Evolutionary conservation across 441 rosid species (phyloP).

Genomic region (Mallotus repandus): DNA sequence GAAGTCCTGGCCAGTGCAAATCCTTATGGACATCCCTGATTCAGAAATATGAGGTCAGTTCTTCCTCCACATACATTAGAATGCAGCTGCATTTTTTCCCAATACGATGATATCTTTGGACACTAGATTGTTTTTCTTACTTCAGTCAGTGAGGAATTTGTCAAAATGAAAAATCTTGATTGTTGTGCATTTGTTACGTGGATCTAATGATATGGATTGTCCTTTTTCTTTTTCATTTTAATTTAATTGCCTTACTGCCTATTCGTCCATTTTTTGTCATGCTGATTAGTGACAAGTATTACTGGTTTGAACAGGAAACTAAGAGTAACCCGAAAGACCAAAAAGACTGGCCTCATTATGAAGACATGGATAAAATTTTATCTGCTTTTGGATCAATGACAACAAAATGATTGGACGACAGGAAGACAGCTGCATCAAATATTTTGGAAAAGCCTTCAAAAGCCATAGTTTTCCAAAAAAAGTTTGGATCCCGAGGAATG

Average conservation of each 20-base stretch:
- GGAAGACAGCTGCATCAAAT: not conserved
- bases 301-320: slow-evolving; percentile 48
- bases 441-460: not conserved
- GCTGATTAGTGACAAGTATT: not conserved
- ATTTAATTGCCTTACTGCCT: not conserved
- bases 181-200: not conserved
- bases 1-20: slow-evolving; percentile 86
- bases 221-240: not conserved
- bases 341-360: slow-evolving; percentile 69
- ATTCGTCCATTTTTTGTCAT: not conserved
- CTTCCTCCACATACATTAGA: slow-evolving; percentile 10
- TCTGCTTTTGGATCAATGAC: slow-evolving; percentile 46
- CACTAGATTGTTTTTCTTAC: not conserved
- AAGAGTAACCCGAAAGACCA: slow-evolving; percentile 40
- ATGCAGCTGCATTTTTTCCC: not conserved
- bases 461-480: not conserved
- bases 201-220: too few species aligned
- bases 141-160: not conserved
- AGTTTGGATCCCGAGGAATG: not conserved
- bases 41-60: slow-evolving; percentile 81
- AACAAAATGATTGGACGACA: slow-evolving; percentile 30
- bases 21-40: slow-evolving; percentile 83
- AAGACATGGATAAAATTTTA: slow-evolving; percentile 60
- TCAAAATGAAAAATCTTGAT: not conserved
- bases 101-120: not conserved